Conservation (phyloP, 2,329 filamentous ascomycete genomes). For the Talaromyces sp. region DNA sequence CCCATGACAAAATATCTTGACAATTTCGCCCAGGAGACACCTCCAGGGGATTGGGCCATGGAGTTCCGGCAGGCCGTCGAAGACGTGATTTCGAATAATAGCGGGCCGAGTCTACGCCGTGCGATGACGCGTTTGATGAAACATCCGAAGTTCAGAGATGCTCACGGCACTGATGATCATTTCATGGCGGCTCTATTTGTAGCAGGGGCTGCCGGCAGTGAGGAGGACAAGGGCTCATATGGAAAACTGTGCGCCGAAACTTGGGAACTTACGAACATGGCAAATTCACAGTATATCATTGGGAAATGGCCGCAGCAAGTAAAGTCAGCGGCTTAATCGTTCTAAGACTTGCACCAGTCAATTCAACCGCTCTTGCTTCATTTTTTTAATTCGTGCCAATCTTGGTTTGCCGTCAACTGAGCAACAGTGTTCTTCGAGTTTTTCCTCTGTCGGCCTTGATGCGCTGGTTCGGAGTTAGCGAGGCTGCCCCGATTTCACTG, state of each 20-base stretch:
- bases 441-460: too few relatives aligned
- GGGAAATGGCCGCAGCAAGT: constrained; percentile 30
- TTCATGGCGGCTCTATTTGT: constrained; percentile 63
- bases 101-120: constrained; percentile 50
- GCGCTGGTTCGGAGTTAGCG: background rate
- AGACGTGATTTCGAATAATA: constrained; percentile 52
- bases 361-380: too few relatives aligned
- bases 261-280: constrained; percentile 65
- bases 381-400: too few relatives aligned
- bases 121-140: constrained; percentile 62
- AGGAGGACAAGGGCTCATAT: constrained; percentile 39
- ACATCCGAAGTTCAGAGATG: constrained; percentile 59
- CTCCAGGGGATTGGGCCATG: constrained; percentile 56
- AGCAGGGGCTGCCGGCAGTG: constrained; percentile 50
- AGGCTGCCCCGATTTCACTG: too few relatives aligned
- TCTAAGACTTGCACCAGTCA: too few relatives aligned
- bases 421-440: background rate
- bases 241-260: constrained; percentile 46
- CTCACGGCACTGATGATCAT: constrained; percentile 66
- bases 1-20: constrained; percentile 60
- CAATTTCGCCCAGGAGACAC: constrained; percentile 56
- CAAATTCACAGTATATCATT: constrained; percentile 56
- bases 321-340: background rate
- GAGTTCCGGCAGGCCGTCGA: constrained; percentile 63
- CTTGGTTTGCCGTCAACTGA: too few relatives aligned